Percentiles rank a stretch among this genome's conserved stretches.
phyloP scores from a whole-genome alignment of 805 yeast species.

The Kazachstania taianensis region DNA sequence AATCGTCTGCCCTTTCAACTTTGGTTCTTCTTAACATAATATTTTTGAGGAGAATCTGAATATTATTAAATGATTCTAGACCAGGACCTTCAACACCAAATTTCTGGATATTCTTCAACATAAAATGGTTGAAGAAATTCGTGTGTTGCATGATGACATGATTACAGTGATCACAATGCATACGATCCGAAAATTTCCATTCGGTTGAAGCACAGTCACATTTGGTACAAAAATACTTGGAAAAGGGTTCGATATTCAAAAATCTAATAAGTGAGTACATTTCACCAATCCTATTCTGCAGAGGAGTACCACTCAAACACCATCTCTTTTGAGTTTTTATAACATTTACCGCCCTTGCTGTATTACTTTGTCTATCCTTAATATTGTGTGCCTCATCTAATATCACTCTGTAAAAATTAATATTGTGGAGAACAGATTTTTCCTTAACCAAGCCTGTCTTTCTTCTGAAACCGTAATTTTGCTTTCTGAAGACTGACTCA shows the following conservation, averaged over 20 bases:
- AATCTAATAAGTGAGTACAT: constrained; percentile 86
- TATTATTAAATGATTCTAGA: constrained; percentile 59
- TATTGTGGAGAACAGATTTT: constrained; percentile 59
- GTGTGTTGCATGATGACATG: constrained; percentile 94
- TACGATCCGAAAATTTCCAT: constrained; percentile 78
- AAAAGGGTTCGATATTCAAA: constrained; percentile 74
- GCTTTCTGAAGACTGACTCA: constrained; percentile 78
- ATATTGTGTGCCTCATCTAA: constrained; percentile 97
- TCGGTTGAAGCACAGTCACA: constrained; percentile 76
- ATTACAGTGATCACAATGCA: constrained; percentile 78
- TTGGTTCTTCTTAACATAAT: constrained; percentile 92
- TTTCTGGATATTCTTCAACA: constrained; percentile 88
- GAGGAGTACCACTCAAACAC: constrained; percentile 93
- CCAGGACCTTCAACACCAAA: constrained; percentile 79
- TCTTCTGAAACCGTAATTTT: constrained; percentile 72
- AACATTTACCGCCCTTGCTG: constrained; percentile 82
- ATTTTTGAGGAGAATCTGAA: constrained; percentile 63
- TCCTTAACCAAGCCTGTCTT: constrained; percentile 65
- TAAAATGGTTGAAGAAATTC: constrained; percentile 89
- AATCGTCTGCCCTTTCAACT: constrained; percentile 91
- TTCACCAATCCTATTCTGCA: constrained; percentile 95
- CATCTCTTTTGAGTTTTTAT: constrained; percentile 66
- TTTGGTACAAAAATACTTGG: constrained; percentile 83
- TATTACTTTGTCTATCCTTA: constrained; percentile 87
- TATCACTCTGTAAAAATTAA: constrained; percentile 74